Percentiles rank a stretch among this genome's conserved stretches.
phyloP scores from a whole-genome alignment of 2,329 filamentous ascomycete species.

The Grosmannia clavigera region DNA sequence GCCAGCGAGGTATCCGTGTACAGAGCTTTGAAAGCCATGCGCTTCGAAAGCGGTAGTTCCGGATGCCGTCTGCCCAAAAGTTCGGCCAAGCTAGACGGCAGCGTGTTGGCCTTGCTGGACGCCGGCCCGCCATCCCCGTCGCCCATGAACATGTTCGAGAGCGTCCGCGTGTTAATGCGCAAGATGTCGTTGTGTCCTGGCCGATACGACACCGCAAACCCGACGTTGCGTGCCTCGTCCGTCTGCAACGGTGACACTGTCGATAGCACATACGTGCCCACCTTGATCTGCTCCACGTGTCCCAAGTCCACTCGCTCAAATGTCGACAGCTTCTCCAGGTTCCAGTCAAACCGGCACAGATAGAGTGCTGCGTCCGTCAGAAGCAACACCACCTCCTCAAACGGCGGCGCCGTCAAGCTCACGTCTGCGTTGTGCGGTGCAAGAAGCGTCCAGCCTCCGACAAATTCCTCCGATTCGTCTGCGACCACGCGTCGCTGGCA shows the following conservation, averaged over 20 bases:
- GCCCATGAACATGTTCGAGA: constrained; percentile 38
- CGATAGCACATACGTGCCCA: constrained; percentile 83
- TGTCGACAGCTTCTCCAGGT: constrained; percentile 81
- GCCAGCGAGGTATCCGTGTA: constrained; percentile 38
- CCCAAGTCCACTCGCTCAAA: constrained; percentile 77
- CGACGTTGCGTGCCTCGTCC: constrained; percentile 70
- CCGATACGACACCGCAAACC: constrained; percentile 68
- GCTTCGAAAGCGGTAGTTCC: constrained; percentile 20
- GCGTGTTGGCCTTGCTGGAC: constrained; percentile 17
- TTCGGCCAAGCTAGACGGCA: constrained; percentile 22
- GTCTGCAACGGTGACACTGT: constrained; percentile 67
- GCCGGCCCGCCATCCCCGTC: constrained; percentile 14
- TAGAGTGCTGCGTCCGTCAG: constrained; percentile 79
- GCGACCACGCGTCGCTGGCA: constrained; percentile 78
- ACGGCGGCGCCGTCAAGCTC: constrained; percentile 55
- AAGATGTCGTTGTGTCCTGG: constrained; percentile 59
- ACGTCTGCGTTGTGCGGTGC: constrained; percentile 58
- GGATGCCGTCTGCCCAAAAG: constrained; percentile 23
- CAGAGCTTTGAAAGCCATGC: constrained; percentile 43
- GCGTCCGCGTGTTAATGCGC: constrained; percentile 73
- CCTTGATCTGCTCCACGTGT: constrained; percentile 59
- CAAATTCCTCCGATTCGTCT: constrained; percentile 70
- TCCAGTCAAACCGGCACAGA: constrained; percentile 87
- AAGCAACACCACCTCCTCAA: constrained; percentile 81
- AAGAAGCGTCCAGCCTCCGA: constrained; percentile 80